phyloP scores from a whole-genome alignment of 805 yeast species.

The Scheffersomyces amazonensis region DNA sequence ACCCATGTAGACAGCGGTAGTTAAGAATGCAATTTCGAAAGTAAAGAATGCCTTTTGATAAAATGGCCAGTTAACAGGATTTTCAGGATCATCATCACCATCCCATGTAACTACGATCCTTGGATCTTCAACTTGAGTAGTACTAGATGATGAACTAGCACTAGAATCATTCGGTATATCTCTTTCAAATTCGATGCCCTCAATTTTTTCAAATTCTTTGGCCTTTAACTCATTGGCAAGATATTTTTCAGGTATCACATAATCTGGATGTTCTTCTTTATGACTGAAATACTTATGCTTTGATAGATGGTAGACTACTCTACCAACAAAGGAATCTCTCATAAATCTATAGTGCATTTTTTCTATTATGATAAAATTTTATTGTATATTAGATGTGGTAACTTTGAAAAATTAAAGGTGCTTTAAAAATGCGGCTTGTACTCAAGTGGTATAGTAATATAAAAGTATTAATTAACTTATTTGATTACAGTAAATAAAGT shows the following conservation, averaged over 20 bases:
- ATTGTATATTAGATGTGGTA: too few relatives aligned
- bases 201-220: neutral
- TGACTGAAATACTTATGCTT: conserved; percentile 17
- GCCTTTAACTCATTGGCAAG: conserved; percentile 1
- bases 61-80: conserved; percentile 57
- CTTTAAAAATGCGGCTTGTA: too few relatives aligned
- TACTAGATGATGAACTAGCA: neutral
- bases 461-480: too few relatives aligned
- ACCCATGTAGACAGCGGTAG: conserved; percentile 54
- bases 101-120: conserved; percentile 25
- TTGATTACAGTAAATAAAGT: too few relatives aligned
- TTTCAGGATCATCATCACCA: conserved; percentile 49
- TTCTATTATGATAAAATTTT: too few relatives aligned
- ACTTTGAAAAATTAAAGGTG: too few relatives aligned
- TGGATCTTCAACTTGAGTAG: neutral
- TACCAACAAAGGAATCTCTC: conserved; percentile 29
- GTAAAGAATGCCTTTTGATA: conserved; percentile 37
- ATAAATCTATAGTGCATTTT: conserved; percentile 18
- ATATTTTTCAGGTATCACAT: conserved; percentile 24
- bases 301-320: conserved; percentile 22
- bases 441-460: too few relatives aligned
- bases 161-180: neutral
- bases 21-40: conserved; percentile 39
- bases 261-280: conserved; percentile 23
- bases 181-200: neutral